Conservation (phyloP, 495 filamentous ascomycete species). For the Immersiella caudata region DNA sequence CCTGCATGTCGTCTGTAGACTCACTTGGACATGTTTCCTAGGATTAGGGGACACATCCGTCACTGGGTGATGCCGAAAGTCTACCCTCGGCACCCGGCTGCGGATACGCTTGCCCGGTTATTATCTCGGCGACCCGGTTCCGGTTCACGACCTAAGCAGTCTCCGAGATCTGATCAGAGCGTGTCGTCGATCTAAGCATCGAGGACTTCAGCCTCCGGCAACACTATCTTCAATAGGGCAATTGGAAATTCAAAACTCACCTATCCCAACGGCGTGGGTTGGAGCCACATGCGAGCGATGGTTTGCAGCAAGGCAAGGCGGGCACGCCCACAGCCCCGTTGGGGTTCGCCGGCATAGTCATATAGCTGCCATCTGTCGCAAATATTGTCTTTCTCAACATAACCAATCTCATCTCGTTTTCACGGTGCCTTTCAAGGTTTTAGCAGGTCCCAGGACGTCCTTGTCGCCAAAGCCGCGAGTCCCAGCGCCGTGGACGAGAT, state of each 20-base stretch:
- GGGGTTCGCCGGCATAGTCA: background rate
- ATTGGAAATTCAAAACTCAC: background rate
- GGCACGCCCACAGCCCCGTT: background rate
- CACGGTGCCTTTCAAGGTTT: background rate
- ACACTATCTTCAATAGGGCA: background rate
- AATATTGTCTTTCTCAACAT: background rate
- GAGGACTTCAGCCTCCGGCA: background rate
- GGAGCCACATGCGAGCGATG: background rate
- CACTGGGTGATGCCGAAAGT: background rate
- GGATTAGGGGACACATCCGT: background rate
- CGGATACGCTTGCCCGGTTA: background rate
- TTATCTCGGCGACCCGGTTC: background rate
- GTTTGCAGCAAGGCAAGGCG: background rate
- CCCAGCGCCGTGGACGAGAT: background rate
- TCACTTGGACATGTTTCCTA: background rate
- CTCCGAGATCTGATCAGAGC: background rate
- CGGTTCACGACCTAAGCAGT: background rate
- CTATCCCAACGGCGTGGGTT: background rate
- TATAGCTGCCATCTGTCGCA: background rate
- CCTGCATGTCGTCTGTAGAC: background rate
- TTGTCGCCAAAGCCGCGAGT: background rate
- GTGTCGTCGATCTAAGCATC: background rate
- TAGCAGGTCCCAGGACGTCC: background rate
- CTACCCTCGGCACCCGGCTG: background rate
- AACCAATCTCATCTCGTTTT: background rate